Conservation (phyloP, 1,284 basidiomycete species). For the Ganoderma meredithae region DNA sequence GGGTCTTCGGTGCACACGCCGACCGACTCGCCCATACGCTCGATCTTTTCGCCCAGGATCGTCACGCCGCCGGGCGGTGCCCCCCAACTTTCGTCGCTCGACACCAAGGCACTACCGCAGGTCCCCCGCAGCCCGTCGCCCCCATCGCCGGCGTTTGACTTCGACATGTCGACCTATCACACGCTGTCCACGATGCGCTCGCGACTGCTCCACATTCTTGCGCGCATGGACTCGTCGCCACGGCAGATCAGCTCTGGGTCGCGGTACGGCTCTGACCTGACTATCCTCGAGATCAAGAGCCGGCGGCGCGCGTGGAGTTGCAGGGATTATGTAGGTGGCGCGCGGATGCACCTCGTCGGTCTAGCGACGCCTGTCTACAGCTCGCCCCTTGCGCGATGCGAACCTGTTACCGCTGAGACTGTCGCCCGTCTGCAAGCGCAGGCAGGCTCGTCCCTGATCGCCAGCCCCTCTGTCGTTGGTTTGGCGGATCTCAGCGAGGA, state of each 20-base stretch:
- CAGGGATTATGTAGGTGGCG: conserved; percentile 45
- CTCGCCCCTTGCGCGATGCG: conserved; percentile 47
- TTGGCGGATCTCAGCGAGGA: conserved; percentile 35
- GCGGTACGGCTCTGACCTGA: conserved; percentile 49
- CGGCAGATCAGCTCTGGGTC: conserved; percentile 34
- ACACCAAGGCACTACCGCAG: conserved; percentile 20
- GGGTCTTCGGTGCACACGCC: conserved; percentile 65
- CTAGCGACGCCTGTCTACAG: conserved; percentile 53
- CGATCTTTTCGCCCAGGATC: conserved; percentile 27
- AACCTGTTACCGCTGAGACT: conserved; percentile 41
- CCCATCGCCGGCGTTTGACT: conserved; percentile 33
- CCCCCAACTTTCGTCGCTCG: conserved; percentile 9
- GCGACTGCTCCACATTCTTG: conserved; percentile 51
- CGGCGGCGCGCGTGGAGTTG: conserved; percentile 62
- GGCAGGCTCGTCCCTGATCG: not conserved
- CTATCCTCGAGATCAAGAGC: conserved; percentile 57
- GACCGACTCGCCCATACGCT: conserved; percentile 41
- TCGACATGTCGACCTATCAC: conserved; percentile 45
- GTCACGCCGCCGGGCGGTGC: conserved; percentile 7
- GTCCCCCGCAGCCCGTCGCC: conserved; percentile 35
- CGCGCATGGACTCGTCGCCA: conserved; percentile 46
- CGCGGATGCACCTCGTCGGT: conserved; percentile 42
- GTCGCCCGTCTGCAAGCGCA: conserved; percentile 20
- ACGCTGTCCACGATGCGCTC: conserved; percentile 46
- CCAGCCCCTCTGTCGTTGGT: conserved; percentile 15